Conservation (phyloP, 2,329 filamentous ascomycete genomes). For the Fusarium irregulare region DNA sequence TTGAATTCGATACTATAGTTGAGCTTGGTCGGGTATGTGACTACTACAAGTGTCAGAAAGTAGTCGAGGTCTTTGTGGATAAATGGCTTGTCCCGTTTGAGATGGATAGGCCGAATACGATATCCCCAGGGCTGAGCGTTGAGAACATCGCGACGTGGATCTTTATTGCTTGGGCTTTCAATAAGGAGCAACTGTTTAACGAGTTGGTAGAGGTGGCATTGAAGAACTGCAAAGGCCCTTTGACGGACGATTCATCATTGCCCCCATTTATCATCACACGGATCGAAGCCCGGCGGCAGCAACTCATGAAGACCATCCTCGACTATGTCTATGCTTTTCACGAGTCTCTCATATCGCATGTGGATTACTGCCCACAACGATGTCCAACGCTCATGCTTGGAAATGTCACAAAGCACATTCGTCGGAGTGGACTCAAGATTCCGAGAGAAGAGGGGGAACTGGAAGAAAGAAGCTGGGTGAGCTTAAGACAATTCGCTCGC, state of each 20-base stretch:
- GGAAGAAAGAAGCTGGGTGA: neutral
- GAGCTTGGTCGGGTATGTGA: slow-evolving; percentile 20
- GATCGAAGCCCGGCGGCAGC: neutral
- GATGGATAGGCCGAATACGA: neutral
- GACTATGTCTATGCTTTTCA: neutral
- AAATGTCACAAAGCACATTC: neutral
- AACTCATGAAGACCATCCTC: neutral
- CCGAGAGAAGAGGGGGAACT: neutral
- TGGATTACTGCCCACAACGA: neutral
- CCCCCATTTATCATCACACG: no score
- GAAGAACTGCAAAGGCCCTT: neutral
- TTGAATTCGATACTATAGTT: slow-evolving; percentile 21
- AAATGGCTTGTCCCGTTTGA: neutral
- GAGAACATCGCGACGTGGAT: neutral
- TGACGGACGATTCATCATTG: neutral
- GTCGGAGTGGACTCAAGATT: neutral
- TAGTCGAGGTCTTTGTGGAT: neutral
- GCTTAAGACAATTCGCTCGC: neutral
- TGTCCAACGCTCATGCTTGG: neutral
- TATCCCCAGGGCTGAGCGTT: neutral
- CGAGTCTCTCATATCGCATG: neutral
- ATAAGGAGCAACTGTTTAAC: neutral
- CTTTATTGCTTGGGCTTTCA: neutral
- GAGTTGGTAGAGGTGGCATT: neutral
- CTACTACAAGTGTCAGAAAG: slow-evolving; percentile 44